A percentile compares a stretch with the other conserved stretches of the same genome.
phyloP scores from a whole-genome alignment of 805 yeast genomes.

The Wickerhamiella vanderwaltii region DNA sequence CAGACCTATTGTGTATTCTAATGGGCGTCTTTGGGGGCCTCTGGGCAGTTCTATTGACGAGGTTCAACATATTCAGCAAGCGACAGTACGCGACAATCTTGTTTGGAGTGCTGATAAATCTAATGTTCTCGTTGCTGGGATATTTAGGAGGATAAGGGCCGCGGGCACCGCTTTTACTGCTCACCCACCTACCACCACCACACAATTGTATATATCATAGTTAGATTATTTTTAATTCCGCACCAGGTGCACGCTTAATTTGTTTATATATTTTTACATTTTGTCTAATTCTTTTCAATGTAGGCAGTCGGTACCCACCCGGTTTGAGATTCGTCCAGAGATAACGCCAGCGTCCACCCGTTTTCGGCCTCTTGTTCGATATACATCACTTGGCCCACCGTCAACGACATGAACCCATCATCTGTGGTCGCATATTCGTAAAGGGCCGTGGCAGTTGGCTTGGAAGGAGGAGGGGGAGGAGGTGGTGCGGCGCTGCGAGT shows the following conservation, averaged over 20 bases:
- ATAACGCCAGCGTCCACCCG: constrained; percentile 90
- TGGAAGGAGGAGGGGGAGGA: constrained; percentile 45
- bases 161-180: too few relatives aligned
- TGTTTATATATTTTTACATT: background rate
- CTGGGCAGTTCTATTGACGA: constrained; percentile 47
- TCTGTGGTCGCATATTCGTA: constrained; percentile 86
- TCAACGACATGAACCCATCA: constrained; percentile 67
- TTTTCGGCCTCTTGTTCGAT: constrained; percentile 63
- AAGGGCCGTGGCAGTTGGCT: constrained; percentile 72
- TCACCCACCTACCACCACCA: too few relatives aligned
- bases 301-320: constrained; percentile 99
- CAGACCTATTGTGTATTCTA: constrained; percentile 33
- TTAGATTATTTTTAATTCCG: too few relatives aligned
- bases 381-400: constrained; percentile 62
- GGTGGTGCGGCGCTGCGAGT: too few relatives aligned
- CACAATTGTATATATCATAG: too few relatives aligned
- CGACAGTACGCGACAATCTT: constrained; percentile 1
- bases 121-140: constrained; percentile 5
- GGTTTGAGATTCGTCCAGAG: constrained; percentile 41
- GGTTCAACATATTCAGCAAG: background rate
- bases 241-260: too few relatives aligned
- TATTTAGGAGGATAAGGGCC: too few relatives aligned
- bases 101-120: constrained; percentile 4
- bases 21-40: constrained; percentile 69
- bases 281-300: constrained; percentile 33